Conservation (phyloP, 805 yeast species). For the Wickerhamiella nectarea region DNA sequence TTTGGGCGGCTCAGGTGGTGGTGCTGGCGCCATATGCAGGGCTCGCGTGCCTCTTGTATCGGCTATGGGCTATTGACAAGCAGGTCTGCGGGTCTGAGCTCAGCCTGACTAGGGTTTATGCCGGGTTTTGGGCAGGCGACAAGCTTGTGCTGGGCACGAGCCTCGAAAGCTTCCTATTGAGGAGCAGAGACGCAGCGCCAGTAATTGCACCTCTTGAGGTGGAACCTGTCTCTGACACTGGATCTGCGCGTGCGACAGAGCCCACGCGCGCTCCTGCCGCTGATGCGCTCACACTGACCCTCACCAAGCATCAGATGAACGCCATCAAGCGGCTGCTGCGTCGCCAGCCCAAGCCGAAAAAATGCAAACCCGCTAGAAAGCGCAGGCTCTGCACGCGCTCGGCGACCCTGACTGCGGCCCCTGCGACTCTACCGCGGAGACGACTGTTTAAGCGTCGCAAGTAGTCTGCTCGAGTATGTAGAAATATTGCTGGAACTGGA, state of each 20-base stretch:
- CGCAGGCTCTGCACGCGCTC: no score
- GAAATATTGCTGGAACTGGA: no score
- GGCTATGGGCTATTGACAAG: not conserved
- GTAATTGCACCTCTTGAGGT: no score
- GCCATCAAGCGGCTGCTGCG: not conserved
- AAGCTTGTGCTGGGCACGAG: not conserved
- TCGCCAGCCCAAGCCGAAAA: not conserved
- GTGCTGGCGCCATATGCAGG: not conserved
- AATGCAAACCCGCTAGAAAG: no score
- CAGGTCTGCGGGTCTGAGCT: not conserved
- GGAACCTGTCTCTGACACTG: no score
- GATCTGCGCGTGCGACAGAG: not conserved
- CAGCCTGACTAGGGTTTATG: not conserved
- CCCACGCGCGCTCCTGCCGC: no score
- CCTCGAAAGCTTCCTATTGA: not conserved
- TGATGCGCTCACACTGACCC: not conserved
- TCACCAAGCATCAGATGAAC: not conserved
- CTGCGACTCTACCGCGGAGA: no score
- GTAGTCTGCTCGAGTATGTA: no score
- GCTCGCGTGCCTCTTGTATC: not conserved
- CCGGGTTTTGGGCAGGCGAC: conserved; percentile 6
- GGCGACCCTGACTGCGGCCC: no score
- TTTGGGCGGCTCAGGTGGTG: not conserved
- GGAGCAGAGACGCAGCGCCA: no score
- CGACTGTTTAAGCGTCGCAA: no score